phyloP scores from a whole-genome alignment of 2,329 filamentous ascomycete genomes.

The Helotiales sp. region DNA sequence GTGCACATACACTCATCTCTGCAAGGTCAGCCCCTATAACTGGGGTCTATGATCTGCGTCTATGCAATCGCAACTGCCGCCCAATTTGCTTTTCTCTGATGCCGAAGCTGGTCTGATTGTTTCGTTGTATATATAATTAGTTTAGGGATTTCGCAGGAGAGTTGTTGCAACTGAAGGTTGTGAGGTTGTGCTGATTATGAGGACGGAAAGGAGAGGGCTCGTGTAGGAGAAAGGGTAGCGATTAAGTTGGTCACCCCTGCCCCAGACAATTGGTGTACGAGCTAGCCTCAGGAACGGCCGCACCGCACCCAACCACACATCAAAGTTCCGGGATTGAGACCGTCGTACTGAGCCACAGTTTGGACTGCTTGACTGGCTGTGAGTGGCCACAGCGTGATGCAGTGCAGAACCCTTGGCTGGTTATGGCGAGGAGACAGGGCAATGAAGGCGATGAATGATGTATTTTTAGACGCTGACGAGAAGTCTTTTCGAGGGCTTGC shows the following conservation, averaged over 20 bases:
- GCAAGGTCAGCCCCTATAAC: constrained; percentile 19
- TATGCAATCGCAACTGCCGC: constrained; percentile 13
- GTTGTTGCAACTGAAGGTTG: not conserved
- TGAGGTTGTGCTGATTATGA: not conserved
- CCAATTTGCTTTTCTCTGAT: not conserved
- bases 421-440: not conserved
- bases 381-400: constrained; percentile 2
- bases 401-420: not conserved
- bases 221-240: not conserved
- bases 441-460: not conserved
- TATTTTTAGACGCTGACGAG: constrained; percentile 7
- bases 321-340: constrained; percentile 1
- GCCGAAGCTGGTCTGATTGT: no score
- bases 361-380: not conserved
- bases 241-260: constrained; percentile 8
- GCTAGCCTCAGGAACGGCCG: constrained; percentile 5
- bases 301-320: constrained; percentile 6
- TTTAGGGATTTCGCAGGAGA: not conserved
- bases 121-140: not conserved
- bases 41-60: constrained; percentile 11
- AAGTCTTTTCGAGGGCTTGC: not conserved
- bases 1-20: constrained; percentile 34
- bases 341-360: constrained; percentile 8
- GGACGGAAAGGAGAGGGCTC: not conserved
- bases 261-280: constrained; percentile 6